Evolutionary conservation across 1,284 basidiomycete genomes (phyloP).

Genomic region (Taiwanofungus camphoratus): DNA sequence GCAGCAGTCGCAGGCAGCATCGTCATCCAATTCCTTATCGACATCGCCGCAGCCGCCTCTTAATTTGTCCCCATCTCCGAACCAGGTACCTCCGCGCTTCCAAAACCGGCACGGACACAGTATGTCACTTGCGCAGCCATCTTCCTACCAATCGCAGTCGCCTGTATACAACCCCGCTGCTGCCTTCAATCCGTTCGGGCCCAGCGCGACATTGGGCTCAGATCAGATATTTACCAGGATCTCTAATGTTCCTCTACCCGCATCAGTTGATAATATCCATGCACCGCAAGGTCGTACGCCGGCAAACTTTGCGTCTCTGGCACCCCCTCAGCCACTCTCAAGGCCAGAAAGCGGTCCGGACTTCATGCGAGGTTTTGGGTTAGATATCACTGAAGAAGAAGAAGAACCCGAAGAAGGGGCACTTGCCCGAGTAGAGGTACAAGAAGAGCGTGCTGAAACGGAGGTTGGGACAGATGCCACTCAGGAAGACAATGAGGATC

Average conservation of each 20-base stretch:
- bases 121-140: constrained; percentile 60
- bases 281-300: constrained; percentile 61
- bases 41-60: constrained; percentile 58
- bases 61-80: constrained; percentile 48
- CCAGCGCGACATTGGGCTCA: constrained; percentile 44
- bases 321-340: constrained; percentile 38
- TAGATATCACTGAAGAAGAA: constrained; percentile 71
- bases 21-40: constrained; percentile 47
- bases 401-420: constrained; percentile 29
- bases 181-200: constrained; percentile 58
- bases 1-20: constrained; percentile 60
- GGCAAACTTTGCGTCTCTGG: constrained; percentile 39
- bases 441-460: constrained; percentile 26
- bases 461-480: constrained; percentile 38
- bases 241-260: constrained; percentile 15
- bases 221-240: constrained; percentile 34
- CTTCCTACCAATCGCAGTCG: constrained; percentile 28
- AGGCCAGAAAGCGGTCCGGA: constrained; percentile 56
- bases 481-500: constrained; percentile 28
- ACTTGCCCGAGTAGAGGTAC: neutral
- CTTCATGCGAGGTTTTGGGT: constrained; percentile 69
- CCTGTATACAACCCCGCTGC: constrained; percentile 37
- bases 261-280: constrained; percentile 31
- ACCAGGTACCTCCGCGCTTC: constrained; percentile 34
- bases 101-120: constrained; percentile 63